These are phyloP conservation scores for Aspergillus sp. DNA, from an alignment of 2,329 filamentous ascomycete genomes.

Conservation along the genomic window DNA sequence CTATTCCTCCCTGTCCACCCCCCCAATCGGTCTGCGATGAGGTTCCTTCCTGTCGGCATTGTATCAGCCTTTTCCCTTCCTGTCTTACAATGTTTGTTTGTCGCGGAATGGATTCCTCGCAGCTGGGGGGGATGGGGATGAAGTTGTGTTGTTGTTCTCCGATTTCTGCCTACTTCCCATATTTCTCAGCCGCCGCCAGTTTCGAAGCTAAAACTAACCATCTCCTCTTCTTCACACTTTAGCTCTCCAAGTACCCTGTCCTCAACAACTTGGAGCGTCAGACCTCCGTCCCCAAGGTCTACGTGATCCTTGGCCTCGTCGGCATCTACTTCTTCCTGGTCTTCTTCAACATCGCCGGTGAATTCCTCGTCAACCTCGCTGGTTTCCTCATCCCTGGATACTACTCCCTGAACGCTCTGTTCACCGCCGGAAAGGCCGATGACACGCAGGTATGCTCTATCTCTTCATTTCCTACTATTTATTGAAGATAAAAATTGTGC, in stretches of 20 bases:
- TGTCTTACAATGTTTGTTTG: too few species aligned
- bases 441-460: slow-evolving; percentile 61
- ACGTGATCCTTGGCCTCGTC: slow-evolving; percentile 64
- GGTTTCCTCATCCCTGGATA: slow-evolving; percentile 67
- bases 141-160: background rate
- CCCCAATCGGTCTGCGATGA: background rate
- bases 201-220: slow-evolving; percentile 14
- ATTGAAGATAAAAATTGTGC: background rate
- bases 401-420: slow-evolving; percentile 66
- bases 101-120: background rate
- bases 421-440: slow-evolving; percentile 61
- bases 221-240: slow-evolving; percentile 14
- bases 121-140: background rate
- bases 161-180: slow-evolving; percentile 6
- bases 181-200: slow-evolving; percentile 5
- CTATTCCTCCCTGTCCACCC: slow-evolving; percentile 2
- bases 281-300: slow-evolving; percentile 68
- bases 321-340: slow-evolving; percentile 70
- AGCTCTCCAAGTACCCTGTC: slow-evolving; percentile 68
- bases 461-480: background rate
- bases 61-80: background rate
- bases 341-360: slow-evolving; percentile 71
- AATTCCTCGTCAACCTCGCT: slow-evolving; percentile 68
- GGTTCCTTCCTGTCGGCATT: background rate
- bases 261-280: slow-evolving; percentile 70